Evolutionary conservation across 257 asterid species (phyloP), one percentile per base, ranked within the genome.

Genomic region (Primulina eburnea): DNA sequence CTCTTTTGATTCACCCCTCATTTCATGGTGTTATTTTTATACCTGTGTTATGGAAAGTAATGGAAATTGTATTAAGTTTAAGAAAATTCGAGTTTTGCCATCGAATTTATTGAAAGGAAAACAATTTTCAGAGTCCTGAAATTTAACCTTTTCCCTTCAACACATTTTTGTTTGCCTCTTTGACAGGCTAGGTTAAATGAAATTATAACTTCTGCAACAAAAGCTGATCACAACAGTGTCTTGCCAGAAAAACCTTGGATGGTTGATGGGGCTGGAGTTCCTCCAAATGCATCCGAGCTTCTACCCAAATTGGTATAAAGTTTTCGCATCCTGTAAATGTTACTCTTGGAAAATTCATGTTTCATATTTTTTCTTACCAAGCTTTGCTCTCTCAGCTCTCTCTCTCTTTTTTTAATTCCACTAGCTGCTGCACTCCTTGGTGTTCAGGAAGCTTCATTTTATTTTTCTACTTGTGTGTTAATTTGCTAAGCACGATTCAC

Each of bases 201-300:
- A 77, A 90, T 90, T 75, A 86, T 92, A 72, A 88, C 89, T 71
- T 86, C 95, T 65, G 89, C 76, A 73, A 63, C 72, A 67, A 82
- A 77, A 76, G 35, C 62, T 5, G 65, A 47, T 60, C 73, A 67
- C 60, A 70, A 70, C 64, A 80, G 55, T 80, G 77, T 74, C 67
- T 50, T 60, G 62, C 79, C 88, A 4, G 97, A 82, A 62, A 85
- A 82, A 76, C 89, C 96, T 65, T 92, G 98, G 98, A 85, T 92
- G 96, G 85, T 85, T 35, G 98, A 92, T 82, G 98, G 98, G 73
- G 85, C 85, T 62, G 98, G 98, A 68, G 87, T 92, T 79, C 96
- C 96, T 73, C 79, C 85, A 56, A 76, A 89, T 72, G 86, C 96
- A 67, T 79, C 83, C 69, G 81, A 88, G 77, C 99, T 93, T 71